Percentiles rank a stretch among this genome's conserved stretches.
Evolutionary conservation across 2,329 filamentous ascomycete genomes (phyloP).

Genomic region (Magnaporthiopsis rhizophila): DNA sequence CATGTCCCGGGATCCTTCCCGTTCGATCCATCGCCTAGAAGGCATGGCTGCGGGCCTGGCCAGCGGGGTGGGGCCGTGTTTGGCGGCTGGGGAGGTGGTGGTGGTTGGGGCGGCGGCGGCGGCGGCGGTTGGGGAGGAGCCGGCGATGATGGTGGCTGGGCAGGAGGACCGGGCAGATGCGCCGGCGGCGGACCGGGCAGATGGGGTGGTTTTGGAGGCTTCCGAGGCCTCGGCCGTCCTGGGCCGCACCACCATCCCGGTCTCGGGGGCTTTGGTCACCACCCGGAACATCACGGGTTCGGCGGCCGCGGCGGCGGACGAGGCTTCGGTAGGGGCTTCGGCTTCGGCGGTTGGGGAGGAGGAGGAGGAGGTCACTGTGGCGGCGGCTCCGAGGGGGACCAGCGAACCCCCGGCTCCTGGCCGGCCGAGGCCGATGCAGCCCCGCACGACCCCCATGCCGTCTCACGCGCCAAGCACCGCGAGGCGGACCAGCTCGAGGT

Average conservation of each 20-base stretch:
- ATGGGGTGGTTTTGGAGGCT: neutral
- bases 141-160: too few species aligned
- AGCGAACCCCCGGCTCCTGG: slow-evolving; percentile 24
- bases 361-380: neutral
- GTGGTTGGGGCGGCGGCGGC: neutral
- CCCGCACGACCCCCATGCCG: slow-evolving; percentile 9
- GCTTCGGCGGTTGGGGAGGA: neutral
- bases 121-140: neutral
- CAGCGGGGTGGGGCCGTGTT: slow-evolving; percentile 1
- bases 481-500: slow-evolving; percentile 26
- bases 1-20: neutral
- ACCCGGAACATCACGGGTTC: neutral
- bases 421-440: slow-evolving; percentile 20
- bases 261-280: neutral
- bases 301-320: too few species aligned
- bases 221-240: neutral
- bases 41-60: too few species aligned
- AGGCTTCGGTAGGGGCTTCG: neutral
- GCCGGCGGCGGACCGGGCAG: neutral
- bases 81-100: neutral
- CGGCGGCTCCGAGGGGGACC: neutral
- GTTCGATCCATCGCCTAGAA: slow-evolving; percentile 1
- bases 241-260: neutral
- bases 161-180: too few species aligned
- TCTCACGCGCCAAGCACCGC: slow-evolving; percentile 27